Evolutionary conservation across 2,329 filamentous ascomycete species (phyloP).

Genomic region (Fusarium domesticum): DNA sequence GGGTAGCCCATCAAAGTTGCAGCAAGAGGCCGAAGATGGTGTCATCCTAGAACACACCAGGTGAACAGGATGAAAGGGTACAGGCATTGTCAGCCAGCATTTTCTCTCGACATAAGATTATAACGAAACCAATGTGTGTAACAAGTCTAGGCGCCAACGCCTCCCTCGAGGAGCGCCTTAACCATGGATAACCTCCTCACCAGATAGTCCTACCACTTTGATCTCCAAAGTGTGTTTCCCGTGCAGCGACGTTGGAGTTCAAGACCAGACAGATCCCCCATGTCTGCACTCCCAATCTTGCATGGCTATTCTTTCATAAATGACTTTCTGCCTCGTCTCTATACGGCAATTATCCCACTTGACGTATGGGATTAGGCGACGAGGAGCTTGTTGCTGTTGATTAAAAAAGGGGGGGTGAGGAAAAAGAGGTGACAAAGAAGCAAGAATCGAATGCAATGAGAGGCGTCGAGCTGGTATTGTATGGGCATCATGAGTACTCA

Average conservation of each 20-base stretch:
- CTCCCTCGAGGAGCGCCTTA: conserved; percentile 11
- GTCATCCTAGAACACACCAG: conserved; percentile 30
- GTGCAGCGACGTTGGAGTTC: conserved; percentile 14
- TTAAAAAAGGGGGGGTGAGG: conserved; percentile 40
- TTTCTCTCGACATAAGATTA: conserved; percentile 25
- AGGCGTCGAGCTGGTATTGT: conserved; percentile 57
- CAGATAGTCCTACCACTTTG: conserved; percentile 19
- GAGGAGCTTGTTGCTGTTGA: conserved; percentile 33
- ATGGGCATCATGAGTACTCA: conserved; percentile 58
- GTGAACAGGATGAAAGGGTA: conserved; percentile 25
- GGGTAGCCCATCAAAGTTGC: conserved; percentile 29
- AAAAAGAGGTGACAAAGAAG: conserved; percentile 37
- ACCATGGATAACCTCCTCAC: conserved; percentile 16
- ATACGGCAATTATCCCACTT: conserved; percentile 34
- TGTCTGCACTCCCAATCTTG: conserved; percentile 32
- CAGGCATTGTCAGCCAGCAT: conserved; percentile 14
- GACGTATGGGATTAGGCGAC: conserved; percentile 37
- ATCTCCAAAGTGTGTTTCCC: conserved; percentile 20
- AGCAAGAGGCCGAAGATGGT: conserved; percentile 18
- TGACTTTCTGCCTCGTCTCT: conserved; percentile 34
- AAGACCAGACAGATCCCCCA: conserved; percentile 6
- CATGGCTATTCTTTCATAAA: conserved; percentile 37
- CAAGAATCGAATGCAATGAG: conserved; percentile 47
- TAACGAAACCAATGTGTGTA: conserved; percentile 29
- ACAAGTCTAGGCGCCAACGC: conserved; percentile 22